Evolutionary conservation across 148 eudicot species (phyloP).

Genomic region (Chenopodium suecicum): DNA sequence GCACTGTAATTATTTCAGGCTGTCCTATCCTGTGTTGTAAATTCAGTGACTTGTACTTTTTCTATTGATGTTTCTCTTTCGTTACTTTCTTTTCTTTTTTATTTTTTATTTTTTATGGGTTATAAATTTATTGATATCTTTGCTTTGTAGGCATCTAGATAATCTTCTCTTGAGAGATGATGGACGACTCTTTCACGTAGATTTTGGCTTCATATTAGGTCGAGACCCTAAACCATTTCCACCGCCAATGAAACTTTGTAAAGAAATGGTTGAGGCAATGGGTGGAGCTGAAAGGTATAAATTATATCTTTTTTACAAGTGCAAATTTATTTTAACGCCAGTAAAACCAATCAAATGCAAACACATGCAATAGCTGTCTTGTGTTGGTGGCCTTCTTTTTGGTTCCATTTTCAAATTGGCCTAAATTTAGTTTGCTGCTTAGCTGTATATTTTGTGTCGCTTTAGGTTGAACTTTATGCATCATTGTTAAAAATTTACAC

Average conservation of each 20-base stretch:
- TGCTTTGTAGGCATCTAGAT: conserved; percentile 79
- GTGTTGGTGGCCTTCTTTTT: not conserved
- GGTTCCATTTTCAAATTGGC: not conserved
- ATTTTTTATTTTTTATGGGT: not conserved
- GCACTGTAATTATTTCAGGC: not conserved
- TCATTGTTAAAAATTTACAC: conserved; percentile 1
- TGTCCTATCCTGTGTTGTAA: not conserved
- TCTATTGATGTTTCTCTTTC: not conserved
- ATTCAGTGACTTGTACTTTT: not conserved
- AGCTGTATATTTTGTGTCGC: not conserved
- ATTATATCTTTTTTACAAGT: not conserved
- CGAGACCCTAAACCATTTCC: conserved; percentile 99
- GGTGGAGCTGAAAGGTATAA: conserved; percentile 96
- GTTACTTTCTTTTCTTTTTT: not conserved
- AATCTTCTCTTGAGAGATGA: conserved; percentile 90
- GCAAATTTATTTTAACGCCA: not conserved
- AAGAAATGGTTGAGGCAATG: conserved; percentile 99
- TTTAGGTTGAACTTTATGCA: not conserved
- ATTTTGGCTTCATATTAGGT: conserved; percentile 93
- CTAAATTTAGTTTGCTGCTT: not conserved
- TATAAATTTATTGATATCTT: conserved; percentile 21
- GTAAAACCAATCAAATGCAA: not conserved
- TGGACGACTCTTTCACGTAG: conserved; percentile 96
- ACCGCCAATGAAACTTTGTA: conserved; percentile 99
- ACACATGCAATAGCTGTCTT: not conserved